A percentile compares a stretch with the other conserved stretches of the same genome.
These are phyloP conservation scores for Cercospora zeina DNA, from an alignment of 2,329 filamentous ascomycete species.

Conservation along the genomic window DNA sequence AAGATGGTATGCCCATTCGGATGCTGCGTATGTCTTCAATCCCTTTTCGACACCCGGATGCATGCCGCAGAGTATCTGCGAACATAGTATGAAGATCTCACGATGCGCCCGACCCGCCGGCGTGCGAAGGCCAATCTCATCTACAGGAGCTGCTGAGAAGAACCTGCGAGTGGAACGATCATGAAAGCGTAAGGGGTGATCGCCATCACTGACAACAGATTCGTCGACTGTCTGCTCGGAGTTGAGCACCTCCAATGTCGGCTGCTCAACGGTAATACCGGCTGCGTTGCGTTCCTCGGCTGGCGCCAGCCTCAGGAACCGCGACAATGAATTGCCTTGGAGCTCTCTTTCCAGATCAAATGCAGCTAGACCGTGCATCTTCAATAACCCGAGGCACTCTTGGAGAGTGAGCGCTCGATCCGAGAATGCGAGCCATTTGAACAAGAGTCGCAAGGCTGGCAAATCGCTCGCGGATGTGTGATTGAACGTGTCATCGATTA, in stretches of 20 bases:
- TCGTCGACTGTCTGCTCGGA: neutral
- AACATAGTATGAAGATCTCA: constrained; percentile 13
- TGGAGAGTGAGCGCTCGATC: constrained; percentile 12
- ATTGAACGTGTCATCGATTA: constrained; percentile 4
- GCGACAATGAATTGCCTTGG: constrained; percentile 11
- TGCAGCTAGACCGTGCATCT: constrained; percentile 4
- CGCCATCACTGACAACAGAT: neutral
- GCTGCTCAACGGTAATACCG: neutral
- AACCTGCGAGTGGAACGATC: constrained; percentile 8
- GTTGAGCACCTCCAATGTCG: constrained; percentile 1
- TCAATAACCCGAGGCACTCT: constrained; percentile 6
- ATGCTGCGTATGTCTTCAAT: constrained; percentile 9
- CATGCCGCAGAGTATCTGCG: constrained; percentile 10
- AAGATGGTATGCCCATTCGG: constrained; percentile 11
- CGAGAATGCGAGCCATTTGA: constrained; percentile 12
- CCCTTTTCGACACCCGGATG: neutral
- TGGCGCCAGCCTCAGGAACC: constrained; percentile 7
- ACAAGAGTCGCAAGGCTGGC: constrained; percentile 6
- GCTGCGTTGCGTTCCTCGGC: constrained; percentile 11
- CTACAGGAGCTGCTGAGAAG: neutral
- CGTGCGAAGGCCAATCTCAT: constrained; percentile 7
- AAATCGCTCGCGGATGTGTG: constrained; percentile 1
- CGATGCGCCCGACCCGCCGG: neutral
- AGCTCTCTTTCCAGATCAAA: constrained; percentile 17
- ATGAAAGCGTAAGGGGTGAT: constrained; percentile 14